Evolutionary conservation across 1,139 yeast genomes (phyloP).

Genomic region (Candida sojae): DNA sequence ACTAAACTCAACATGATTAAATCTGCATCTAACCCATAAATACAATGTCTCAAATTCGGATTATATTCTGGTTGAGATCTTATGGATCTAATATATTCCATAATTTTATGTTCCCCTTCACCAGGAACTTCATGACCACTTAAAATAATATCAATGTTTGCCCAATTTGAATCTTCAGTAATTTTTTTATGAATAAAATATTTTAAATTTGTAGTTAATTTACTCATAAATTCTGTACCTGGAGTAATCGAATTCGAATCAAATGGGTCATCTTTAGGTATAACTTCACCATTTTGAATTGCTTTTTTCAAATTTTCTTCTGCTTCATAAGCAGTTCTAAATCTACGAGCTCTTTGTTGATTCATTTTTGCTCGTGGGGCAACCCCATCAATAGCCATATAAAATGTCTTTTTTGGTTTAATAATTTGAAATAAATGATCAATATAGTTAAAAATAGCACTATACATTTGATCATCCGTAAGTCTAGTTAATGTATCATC

Average conservation of each 20-base stretch:
- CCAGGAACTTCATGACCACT: slow-evolving; percentile 99
- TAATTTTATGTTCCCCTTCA: slow-evolving; percentile 98
- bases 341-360: slow-evolving; percentile 96
- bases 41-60: slow-evolving; percentile 90
- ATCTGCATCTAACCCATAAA: slow-evolving; percentile 98
- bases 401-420: slow-evolving; percentile 82
- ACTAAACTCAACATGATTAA: slow-evolving; percentile 95
- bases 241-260: slow-evolving; percentile 97
- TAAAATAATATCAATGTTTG: slow-evolving; percentile 75
- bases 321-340: slow-evolving; percentile 93
- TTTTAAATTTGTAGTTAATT: slow-evolving; percentile 77
- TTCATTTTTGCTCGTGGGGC: slow-evolving; percentile 99
- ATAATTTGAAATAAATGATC: slow-evolving; percentile 90
- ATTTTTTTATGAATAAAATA: slow-evolving; percentile 92
- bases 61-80: slow-evolving; percentile 75
- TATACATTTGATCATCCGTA: slow-evolving; percentile 89
- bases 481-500: slow-evolving; percentile 60
- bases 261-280: slow-evolving; percentile 79
- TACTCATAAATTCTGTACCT: slow-evolving; percentile 97
- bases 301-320: slow-evolving; percentile 73
- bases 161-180: slow-evolving; percentile 91
- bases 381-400: slow-evolving; percentile 99
- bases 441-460: slow-evolving; percentile 90
- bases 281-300: slow-evolving; percentile 56
- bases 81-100: slow-evolving; percentile 88